Conservation (phyloP, 495 filamentous ascomycete genomes). For the Elasticomyces elasticus region DNA sequence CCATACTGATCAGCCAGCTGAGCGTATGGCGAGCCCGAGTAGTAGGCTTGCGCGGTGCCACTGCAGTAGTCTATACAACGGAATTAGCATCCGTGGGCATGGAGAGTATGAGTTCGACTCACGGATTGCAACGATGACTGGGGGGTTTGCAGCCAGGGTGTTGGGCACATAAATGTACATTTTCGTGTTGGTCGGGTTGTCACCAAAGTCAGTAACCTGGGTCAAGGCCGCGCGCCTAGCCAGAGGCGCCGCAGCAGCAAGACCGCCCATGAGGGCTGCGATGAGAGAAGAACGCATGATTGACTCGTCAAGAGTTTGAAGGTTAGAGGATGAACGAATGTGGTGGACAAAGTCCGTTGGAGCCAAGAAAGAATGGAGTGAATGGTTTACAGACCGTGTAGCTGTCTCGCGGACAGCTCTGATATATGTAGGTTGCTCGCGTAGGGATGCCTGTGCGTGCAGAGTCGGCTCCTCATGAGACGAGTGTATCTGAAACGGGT, state of each 20-base stretch:
- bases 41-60: constrained; percentile 29
- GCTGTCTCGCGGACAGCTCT: neutral
- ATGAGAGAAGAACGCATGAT: constrained; percentile 10
- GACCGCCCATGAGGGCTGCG: constrained; percentile 7
- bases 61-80: constrained; percentile 20
- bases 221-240: constrained; percentile 7
- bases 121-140: constrained; percentile 27
- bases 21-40: constrained; percentile 26
- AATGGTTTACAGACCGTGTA: neutral
- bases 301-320: neutral
- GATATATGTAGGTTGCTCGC: too few species aligned
- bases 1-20: constrained; percentile 38
- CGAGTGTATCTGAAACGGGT: neutral
- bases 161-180: constrained; percentile 28
- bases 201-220: constrained; percentile 13
- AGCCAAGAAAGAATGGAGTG: neutral
- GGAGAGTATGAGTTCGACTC: neutral
- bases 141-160: constrained; percentile 20
- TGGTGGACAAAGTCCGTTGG: neutral
- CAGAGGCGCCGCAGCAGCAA: constrained; percentile 1
- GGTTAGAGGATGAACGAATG: neutral
- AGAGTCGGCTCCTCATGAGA: neutral
- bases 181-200: constrained; percentile 8
- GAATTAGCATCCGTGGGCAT: neutral
- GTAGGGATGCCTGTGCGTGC: neutral